phyloP scores from a whole-genome alignment of 75 land plant species.

The Pinus tabuliformis region DNA sequence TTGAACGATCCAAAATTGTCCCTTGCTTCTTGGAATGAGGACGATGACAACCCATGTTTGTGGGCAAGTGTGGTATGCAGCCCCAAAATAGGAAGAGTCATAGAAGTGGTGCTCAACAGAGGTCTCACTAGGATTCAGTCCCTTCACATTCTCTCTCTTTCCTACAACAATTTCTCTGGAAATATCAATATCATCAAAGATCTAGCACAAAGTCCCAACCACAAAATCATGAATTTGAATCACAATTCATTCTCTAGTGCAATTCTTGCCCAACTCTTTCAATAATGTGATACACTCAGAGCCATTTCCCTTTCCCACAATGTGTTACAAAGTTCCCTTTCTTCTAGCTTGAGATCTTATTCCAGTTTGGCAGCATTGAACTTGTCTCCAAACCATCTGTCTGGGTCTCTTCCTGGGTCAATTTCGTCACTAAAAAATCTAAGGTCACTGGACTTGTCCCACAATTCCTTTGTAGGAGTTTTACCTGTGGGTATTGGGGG shows the following conservation, averaged over 20 bases:
- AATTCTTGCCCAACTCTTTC: too few species aligned
- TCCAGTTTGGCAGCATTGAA: background rate
- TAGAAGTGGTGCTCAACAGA: conserved; percentile 48
- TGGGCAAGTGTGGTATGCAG: conserved; percentile 75
- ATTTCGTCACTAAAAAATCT: conserved; percentile 33
- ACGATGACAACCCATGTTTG: conserved; percentile 66
- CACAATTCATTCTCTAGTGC: conserved; percentile 12
- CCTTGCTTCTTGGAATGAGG: conserved; percentile 76
- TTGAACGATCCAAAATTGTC: conserved; percentile 53
- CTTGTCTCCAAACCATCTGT: too few species aligned
- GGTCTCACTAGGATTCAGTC: conserved; percentile 61
- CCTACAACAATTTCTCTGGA: conserved; percentile 61
- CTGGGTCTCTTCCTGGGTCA: conserved; percentile 26
- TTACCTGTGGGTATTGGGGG: conserved; percentile 42
- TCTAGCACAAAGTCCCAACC: conserved; percentile 26
- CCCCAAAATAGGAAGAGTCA: conserved; percentile 43
- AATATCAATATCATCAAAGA: conserved; percentile 18
- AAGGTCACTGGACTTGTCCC: conserved; percentile 37
- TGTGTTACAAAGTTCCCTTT: conserved; percentile 35
- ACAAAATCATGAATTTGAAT: conserved; percentile 51
- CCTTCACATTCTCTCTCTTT: conserved; percentile 49
- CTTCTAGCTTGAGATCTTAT: conserved; percentile 43
- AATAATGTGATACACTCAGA: conserved; percentile 37
- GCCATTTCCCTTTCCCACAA: conserved; percentile 52
- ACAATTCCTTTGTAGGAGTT: conserved; percentile 50